A percentile compares a stretch with the other conserved stretches of the same genome.
phyloP scores from a whole-genome alignment of 305 asterid genomes.

The Fraxinus xanthoxyloides region DNA sequence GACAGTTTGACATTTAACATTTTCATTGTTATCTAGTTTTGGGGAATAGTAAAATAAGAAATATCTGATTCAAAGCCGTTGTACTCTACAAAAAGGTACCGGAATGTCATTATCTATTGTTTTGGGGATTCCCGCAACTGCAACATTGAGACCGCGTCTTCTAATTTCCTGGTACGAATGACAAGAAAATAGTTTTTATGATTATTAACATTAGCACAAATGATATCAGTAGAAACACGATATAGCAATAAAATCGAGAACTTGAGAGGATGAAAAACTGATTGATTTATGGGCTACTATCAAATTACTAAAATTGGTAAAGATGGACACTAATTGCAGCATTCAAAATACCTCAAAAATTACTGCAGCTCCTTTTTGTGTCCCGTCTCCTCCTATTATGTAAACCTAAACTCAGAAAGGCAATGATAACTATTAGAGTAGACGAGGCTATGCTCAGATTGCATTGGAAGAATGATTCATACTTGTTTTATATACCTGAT shows the following conservation, averaged over 20 bases:
- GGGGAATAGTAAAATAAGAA: not conserved
- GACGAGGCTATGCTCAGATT: not conserved
- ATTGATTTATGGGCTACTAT: not conserved
- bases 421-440: not conserved
- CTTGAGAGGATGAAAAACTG: not conserved
- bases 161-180: conserved; percentile 56
- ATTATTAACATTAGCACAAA: not conserved
- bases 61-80: not conserved
- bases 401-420: conserved; percentile 49
- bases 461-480: not conserved
- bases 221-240: not conserved
- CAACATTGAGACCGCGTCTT: conserved; percentile 73
- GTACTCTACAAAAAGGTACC: conserved; percentile 31
- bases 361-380: conserved; percentile 88
- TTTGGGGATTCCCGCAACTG: conserved; percentile 81
- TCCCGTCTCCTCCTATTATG: conserved; percentile 94
- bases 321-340: not conserved
- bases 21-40: conserved; percentile 8
- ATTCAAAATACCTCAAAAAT: conserved; percentile 68
- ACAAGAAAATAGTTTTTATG: not conserved
- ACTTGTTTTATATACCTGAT: conserved; percentile 49
- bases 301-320: not conserved
- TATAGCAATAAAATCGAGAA: not conserved
- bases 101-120: conserved; percentile 91
- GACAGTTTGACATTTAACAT: not conserved